Evolutionary conservation across 192 early-diverging fungal genomes (phyloP).

Genomic region (Gonapodya prolifera): DNA sequence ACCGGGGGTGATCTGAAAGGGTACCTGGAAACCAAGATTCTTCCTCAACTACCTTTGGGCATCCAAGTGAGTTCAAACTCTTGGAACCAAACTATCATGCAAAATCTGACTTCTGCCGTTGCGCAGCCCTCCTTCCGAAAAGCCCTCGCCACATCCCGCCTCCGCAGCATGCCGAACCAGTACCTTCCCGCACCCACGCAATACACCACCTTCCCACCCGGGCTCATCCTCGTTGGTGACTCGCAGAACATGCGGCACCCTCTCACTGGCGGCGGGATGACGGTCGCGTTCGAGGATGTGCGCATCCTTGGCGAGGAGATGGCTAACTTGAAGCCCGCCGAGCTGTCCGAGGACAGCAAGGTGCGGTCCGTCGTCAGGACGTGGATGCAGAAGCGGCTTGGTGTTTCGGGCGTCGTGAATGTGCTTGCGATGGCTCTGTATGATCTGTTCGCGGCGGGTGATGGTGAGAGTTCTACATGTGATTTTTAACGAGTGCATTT

Average conservation of each 20-base stretch:
- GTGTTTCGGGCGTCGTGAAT: constrained; percentile 62
- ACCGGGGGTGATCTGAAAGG: constrained; percentile 42
- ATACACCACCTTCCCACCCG: constrained; percentile 24
- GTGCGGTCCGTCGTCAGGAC: constrained; percentile 48
- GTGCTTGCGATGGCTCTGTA: constrained; percentile 89
- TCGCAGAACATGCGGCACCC: constrained; percentile 95
- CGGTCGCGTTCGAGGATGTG: constrained; percentile 86
- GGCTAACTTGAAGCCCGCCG: constrained; percentile 32
- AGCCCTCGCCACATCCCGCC: constrained; percentile 54
- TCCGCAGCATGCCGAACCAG: constrained; percentile 81
- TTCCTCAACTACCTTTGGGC: constrained; percentile 54
- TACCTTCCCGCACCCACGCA: constrained; percentile 80
- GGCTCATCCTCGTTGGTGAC: constrained; percentile 81
- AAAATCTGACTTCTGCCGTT: neutral
- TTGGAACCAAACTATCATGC: neutral
- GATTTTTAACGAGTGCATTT: neutral
- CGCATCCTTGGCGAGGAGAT: constrained; percentile 44
- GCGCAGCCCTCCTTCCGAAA: constrained; percentile 33
- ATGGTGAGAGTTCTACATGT: constrained; percentile 16
- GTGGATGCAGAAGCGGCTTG: constrained; percentile 60
- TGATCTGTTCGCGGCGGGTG: constrained; percentile 70
- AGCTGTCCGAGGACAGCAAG: constrained; percentile 27
- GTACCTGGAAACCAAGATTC: constrained; percentile 49
- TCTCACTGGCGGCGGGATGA: constrained; percentile 95
- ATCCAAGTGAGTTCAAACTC: constrained; percentile 25